phyloP scores from a whole-genome alignment of 1,139 yeast genomes.

The Ogataea hybrid region DNA sequence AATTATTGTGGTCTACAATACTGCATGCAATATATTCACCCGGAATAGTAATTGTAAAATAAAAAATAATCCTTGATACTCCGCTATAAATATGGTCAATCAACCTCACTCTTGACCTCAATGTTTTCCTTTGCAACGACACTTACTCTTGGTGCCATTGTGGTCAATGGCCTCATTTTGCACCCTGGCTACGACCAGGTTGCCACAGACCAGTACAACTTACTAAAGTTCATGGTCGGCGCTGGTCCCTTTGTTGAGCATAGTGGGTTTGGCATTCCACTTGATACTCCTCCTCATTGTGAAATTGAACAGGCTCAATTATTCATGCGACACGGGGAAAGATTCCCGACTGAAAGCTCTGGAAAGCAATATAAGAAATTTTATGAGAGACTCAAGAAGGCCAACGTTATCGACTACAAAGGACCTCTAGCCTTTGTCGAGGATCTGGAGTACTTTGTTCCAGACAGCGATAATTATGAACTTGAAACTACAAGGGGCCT shows the following conservation, averaged over 20 bases:
- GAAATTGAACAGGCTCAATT: slow-evolving; percentile 59
- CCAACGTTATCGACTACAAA: slow-evolving; percentile 1
- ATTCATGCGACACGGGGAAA: slow-evolving; percentile 65
- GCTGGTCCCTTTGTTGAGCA: slow-evolving; percentile 40
- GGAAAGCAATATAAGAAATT: not conserved
- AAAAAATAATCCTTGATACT: too few relatives aligned
- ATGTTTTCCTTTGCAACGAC: not conserved
- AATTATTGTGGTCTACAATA: too few relatives aligned
- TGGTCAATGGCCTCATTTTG: not conserved
- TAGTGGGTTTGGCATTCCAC: slow-evolving; percentile 39
- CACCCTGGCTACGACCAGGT: not conserved
- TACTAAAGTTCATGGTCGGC: slow-evolving; percentile 40
- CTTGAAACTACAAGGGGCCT: slow-evolving; percentile 18
- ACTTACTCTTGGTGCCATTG: not conserved
- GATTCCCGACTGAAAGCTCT: slow-evolving; percentile 41
- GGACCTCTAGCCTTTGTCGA: slow-evolving; percentile 7
- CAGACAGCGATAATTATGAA: slow-evolving; percentile 10
- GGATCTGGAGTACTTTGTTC: slow-evolving; percentile 3
- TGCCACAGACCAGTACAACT: slow-evolving; percentile 21
- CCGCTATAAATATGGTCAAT: not conserved
- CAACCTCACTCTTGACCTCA: not conserved
- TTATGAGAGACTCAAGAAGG: not conserved
- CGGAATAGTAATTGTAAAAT: too few relatives aligned
- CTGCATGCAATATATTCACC: too few relatives aligned
- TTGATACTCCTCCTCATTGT: slow-evolving; percentile 50